Conservation (phyloP, 2,329 filamentous ascomycete species). For the Polychaeton citri region DNA sequence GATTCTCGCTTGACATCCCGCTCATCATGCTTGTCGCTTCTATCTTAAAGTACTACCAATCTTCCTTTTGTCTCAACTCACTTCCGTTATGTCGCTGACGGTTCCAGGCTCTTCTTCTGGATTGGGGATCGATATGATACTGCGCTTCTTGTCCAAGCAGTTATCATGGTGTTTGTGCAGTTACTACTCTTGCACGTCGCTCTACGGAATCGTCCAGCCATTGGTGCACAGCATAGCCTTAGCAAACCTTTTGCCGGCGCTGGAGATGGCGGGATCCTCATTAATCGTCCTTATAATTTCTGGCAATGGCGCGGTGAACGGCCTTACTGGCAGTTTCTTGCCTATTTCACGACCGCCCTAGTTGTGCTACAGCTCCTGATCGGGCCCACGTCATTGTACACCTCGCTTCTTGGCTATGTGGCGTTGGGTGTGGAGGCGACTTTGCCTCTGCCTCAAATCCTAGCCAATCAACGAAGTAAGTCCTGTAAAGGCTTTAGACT, state of each 20-base stretch:
- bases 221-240: constrained; percentile 22
- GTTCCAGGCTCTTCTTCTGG: constrained; percentile 48
- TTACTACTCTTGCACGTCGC: constrained; percentile 47
- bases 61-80: not conserved
- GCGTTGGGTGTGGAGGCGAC: constrained; percentile 67
- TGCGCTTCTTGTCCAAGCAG: constrained; percentile 45
- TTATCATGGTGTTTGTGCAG: constrained; percentile 48
- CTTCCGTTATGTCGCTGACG: constrained; percentile 2
- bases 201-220: constrained; percentile 39
- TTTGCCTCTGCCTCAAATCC: constrained; percentile 67
- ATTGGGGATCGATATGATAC: constrained; percentile 47
- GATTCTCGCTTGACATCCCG: constrained; percentile 54
- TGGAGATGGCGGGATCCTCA: constrained; percentile 23
- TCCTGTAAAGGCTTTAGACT: constrained; percentile 68
- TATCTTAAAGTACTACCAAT: constrained; percentile 40
- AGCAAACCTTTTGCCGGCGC: constrained; percentile 48
- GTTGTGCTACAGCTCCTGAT: constrained; percentile 55
- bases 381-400: constrained; percentile 49
- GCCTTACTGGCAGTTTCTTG: constrained; percentile 69
- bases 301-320: constrained; percentile 69
- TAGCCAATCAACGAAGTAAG: constrained; percentile 52
- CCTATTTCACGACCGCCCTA: constrained; percentile 51
- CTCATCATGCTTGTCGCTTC: constrained; percentile 54
- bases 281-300: constrained; percentile 57
- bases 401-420: constrained; percentile 55